A percentile compares a stretch with the other conserved stretches of the same genome.
These are phyloP conservation scores for Auricularia heimuer DNA, from an alignment of 768 basidiomycete species.

Conservation along the genomic window DNA sequence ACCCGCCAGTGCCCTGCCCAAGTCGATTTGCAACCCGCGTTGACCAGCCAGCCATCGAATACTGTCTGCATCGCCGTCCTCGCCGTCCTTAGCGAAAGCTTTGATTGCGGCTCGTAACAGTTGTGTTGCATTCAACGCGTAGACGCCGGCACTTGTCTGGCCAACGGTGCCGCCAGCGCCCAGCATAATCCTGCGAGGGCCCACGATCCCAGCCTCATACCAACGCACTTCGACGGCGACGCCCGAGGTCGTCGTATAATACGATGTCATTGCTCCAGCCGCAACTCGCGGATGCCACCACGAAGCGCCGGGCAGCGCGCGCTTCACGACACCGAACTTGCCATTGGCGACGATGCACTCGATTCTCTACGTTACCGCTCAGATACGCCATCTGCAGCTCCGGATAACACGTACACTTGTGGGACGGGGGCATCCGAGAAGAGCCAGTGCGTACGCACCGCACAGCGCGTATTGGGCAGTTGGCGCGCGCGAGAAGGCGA, in stretches of 20 bases:
- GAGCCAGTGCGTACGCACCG: neutral
- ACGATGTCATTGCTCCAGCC: neutral
- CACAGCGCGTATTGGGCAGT: neutral
- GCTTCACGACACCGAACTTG: neutral
- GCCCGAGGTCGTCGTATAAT: neutral
- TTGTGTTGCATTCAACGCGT: neutral
- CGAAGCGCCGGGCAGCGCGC: neutral
- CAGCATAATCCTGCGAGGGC: neutral
- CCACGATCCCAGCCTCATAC: neutral
- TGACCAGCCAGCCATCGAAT: neutral
- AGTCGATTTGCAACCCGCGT: too few relatives aligned
- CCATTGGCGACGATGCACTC: neutral
- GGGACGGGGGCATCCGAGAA: neutral
- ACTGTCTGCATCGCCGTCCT: neutral
- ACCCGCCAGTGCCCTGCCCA: too few relatives aligned
- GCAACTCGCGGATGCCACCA: slow-evolving; percentile 1
- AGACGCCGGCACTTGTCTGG: neutral
- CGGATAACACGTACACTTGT: neutral
- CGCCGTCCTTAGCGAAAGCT: neutral
- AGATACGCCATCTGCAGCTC: neutral
- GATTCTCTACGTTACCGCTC: neutral
- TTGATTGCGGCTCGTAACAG: neutral
- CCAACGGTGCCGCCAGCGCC: neutral
- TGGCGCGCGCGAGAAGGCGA: neutral
- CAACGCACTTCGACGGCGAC: neutral